Evolutionary conservation across 345 rosid genomes (phyloP), one percentile per base, ranked within the genome.

Genomic region (Cardamine resedifolia): DNA sequence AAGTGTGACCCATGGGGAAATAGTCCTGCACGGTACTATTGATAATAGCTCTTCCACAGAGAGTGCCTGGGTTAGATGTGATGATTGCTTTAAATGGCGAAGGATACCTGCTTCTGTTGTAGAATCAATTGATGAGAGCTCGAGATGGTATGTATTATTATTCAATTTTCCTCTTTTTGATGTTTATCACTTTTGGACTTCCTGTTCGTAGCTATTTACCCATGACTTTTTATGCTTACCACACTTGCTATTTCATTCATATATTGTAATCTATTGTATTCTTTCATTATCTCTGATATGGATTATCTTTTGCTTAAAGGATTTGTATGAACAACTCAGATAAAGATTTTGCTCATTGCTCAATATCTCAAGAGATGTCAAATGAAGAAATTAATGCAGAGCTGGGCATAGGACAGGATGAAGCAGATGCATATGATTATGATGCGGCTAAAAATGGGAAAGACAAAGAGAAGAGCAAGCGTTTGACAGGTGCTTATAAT

Each of bases 31-130:
- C 44, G 75, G 53, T 59, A 59, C 73, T 59, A 66, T 71, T 56
- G 85, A 84, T 79, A 82, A 85, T 72, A 49, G 33, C 69, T 56
- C 55, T 56, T 81, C 84, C 48, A 26, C 70, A 1, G 89, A 84
- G 65, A 79, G 74, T 85, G 98, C 99, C 10, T 95, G 99, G 99
- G 99, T 91, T 76, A 84, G 81, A 26, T 95, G 99, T 81, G 99
- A 95, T 79, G 96, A 85, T 74, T 95, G 98, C 75, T 81, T 76
- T 57, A 90, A 95, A 84, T 95, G 99, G 99, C 84, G 99, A 77
- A 90, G 96, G 27, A 91, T 95, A 70, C 86, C 92, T 43, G 88
- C 86, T 79, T 66, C 82, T 58, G 86, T 90, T 64, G 90, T 85
- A 19, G 85, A 78, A 64, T 78, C 83, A 38, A 85, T 95, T 65